phyloP scores from a whole-genome alignment of 306 rosid species.

The Spatholobus suberectus region DNA sequence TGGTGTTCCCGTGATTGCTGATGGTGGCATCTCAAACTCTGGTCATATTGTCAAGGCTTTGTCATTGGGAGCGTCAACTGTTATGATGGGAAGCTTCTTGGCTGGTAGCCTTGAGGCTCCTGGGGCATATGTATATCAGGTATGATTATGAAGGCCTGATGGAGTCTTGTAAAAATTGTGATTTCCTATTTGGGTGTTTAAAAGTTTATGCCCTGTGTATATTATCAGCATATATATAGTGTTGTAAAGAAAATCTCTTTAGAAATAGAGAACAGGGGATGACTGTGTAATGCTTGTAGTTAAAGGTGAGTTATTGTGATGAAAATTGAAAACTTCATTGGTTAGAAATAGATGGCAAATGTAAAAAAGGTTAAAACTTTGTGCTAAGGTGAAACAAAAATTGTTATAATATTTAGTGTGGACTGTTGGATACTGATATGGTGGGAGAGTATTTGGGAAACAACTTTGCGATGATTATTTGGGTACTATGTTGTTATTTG shows the following conservation, averaged over 20 bases:
- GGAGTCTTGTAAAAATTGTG: background rate
- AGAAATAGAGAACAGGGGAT: slow-evolving; percentile 1
- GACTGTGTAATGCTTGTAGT: background rate
- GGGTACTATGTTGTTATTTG: background rate
- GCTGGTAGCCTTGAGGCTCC: slow-evolving; percentile 96
- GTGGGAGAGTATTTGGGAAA: background rate
- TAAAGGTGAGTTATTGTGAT: background rate
- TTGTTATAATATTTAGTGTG: background rate
- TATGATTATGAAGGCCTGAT: slow-evolving; percentile 34
- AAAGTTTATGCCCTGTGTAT: background rate
- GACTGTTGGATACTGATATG: background rate
- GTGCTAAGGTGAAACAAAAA: background rate
- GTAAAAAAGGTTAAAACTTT: background rate
- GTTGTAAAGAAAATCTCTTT: background rate
- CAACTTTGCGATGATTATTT: background rate
- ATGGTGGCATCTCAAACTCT: slow-evolving; percentile 94
- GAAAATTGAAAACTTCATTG: background rate
- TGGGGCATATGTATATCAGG: slow-evolving; percentile 80
- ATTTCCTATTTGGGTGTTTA: background rate
- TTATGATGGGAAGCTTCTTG: slow-evolving; percentile 97
- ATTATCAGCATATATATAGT: background rate
- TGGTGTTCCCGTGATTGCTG: slow-evolving; percentile 90
- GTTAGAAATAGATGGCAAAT: background rate
- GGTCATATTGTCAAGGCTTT: slow-evolving; percentile 93
- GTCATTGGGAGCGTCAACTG: slow-evolving; percentile 86